A percentile compares a stretch with the other conserved stretches of the same genome.
Conservation (phyloP, 23 red algal species). For the Cyanidium caldarium region DNA sequence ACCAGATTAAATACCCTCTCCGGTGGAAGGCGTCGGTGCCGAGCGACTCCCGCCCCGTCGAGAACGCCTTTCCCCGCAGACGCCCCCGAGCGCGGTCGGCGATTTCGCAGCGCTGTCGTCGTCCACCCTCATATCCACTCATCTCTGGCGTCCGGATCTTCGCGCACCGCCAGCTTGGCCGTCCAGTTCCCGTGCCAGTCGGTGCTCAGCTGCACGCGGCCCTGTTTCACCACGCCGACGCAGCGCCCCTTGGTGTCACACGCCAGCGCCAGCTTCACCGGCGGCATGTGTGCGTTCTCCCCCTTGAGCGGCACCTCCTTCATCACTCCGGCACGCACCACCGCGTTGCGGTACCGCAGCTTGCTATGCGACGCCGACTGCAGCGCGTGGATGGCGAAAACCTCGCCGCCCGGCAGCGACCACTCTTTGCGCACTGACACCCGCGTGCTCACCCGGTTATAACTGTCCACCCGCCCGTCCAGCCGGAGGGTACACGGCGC, state of each 20-base stretch:
- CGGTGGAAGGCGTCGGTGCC: no score
- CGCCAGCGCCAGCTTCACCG: not conserved
- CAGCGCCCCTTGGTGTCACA: not conserved
- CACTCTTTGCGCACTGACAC: not conserved
- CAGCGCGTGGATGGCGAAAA: not conserved
- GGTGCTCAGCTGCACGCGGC: not conserved
- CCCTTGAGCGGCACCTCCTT: not conserved
- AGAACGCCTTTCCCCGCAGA: no score
- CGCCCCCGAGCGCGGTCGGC: no score
- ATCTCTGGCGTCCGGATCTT: not conserved
- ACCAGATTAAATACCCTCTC: no score
- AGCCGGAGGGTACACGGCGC: not conserved
- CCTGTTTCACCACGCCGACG: not conserved
- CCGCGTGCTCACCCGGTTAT: slow-evolving; percentile 2
- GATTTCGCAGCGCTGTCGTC: no score
- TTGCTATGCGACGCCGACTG: not conserved
- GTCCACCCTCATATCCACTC: slow-evolving; percentile 3
- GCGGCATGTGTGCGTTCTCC: not conserved
- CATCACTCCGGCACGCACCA: not conserved
- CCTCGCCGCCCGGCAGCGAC: not conserved
- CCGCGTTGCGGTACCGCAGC: slow-evolving; percentile 2
- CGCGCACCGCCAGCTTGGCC: not conserved
- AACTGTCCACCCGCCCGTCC: not conserved
- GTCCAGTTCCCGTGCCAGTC: slow-evolving; percentile 7
- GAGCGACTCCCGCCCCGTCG: no score